Conservation (phyloP, 2,329 filamentous ascomycete genomes). For the Colletotrichum tabaci region DNA sequence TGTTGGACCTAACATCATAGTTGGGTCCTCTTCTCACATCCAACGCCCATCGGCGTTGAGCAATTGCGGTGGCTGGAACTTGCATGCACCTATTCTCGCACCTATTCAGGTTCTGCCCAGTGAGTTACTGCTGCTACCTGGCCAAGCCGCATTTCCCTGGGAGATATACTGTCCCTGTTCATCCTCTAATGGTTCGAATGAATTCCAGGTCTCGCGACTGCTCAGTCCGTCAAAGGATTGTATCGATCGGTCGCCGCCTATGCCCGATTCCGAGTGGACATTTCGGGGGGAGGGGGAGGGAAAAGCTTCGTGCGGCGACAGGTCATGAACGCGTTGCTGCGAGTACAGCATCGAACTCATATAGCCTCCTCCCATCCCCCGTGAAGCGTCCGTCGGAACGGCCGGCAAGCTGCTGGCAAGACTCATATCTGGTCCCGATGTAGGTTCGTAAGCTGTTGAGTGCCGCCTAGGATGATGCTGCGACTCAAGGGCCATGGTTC, state of each 20-base stretch:
- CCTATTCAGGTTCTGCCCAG: slow-evolving; percentile 30
- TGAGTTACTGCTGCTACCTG: slow-evolving; percentile 16
- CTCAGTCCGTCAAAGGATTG: slow-evolving; percentile 30
- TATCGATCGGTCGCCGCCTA: slow-evolving; percentile 27
- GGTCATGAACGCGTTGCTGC: slow-evolving; percentile 33
- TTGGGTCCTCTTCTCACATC: not conserved
- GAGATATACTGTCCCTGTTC: slow-evolving; percentile 36
- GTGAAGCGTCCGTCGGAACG: slow-evolving; percentile 20
- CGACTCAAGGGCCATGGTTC: slow-evolving; percentile 28
- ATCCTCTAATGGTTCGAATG: slow-evolving; percentile 33
- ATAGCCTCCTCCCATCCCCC: slow-evolving; percentile 21
- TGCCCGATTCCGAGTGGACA: slow-evolving; percentile 28
- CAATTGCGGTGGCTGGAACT: not conserved
- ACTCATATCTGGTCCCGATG: slow-evolving; percentile 29
- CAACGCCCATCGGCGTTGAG: not conserved
- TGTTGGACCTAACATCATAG: not conserved
- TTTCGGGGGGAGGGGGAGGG: slow-evolving; percentile 32
- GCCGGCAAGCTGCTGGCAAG: slow-evolving; percentile 31
- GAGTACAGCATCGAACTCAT: slow-evolving; percentile 36
- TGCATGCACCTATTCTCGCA: slow-evolving; percentile 3
- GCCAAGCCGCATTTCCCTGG: slow-evolving; percentile 27
- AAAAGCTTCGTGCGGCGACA: slow-evolving; percentile 33
- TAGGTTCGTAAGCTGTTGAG: slow-evolving; percentile 38
- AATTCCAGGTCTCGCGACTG: slow-evolving; percentile 28
- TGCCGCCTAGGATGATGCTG: slow-evolving; percentile 38